Evolutionary conservation across 2,329 filamentous ascomycete genomes (phyloP).

Genomic region (Hyphodiscus sp.): DNA sequence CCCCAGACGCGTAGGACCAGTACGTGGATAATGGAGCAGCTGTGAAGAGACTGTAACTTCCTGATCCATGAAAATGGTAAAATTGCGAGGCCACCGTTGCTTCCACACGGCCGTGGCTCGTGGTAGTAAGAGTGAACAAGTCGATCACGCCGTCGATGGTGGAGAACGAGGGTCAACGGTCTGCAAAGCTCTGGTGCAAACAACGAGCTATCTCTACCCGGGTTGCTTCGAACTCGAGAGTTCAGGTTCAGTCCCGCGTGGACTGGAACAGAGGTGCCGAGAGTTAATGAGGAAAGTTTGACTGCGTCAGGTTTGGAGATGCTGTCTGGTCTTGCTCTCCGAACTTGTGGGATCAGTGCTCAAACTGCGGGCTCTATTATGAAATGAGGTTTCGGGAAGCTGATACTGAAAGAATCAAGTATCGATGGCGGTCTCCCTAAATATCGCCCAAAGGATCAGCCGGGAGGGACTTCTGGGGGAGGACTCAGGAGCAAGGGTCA

Average conservation of each 20-base stretch:
- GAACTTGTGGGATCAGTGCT: slow-evolving; percentile 12
- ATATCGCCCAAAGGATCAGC: slow-evolving; percentile 10
- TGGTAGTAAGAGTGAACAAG: background rate
- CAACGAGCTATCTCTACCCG: too few species aligned
- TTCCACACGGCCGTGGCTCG: background rate
- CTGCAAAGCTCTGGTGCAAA: too few species aligned
- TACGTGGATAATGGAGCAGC: background rate
- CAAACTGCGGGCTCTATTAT: slow-evolving; percentile 19
- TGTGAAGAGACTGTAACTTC: background rate
- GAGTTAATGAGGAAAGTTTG: slow-evolving; percentile 9
- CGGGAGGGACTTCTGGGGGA: background rate
- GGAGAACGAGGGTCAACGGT: too few species aligned
- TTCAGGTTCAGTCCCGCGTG: slow-evolving; percentile 5
- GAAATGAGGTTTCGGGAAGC: slow-evolving; percentile 26
- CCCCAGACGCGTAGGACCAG: slow-evolving; percentile 2
- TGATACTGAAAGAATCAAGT: slow-evolving; percentile 26
- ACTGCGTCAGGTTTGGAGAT: slow-evolving; percentile 5
- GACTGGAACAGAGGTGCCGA: slow-evolving; percentile 5
- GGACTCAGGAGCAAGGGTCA: too few species aligned
- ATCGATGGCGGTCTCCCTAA: slow-evolving; percentile 9
- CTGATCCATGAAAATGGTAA: slow-evolving; percentile 11
- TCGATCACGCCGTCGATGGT: too few species aligned
- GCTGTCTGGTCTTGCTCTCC: slow-evolving; percentile 6
- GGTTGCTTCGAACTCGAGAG: background rate
- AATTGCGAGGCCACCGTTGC: background rate